phyloP scores from a whole-genome alignment of 176 grass and related monocot species.

The Lolium multiflorum region DNA sequence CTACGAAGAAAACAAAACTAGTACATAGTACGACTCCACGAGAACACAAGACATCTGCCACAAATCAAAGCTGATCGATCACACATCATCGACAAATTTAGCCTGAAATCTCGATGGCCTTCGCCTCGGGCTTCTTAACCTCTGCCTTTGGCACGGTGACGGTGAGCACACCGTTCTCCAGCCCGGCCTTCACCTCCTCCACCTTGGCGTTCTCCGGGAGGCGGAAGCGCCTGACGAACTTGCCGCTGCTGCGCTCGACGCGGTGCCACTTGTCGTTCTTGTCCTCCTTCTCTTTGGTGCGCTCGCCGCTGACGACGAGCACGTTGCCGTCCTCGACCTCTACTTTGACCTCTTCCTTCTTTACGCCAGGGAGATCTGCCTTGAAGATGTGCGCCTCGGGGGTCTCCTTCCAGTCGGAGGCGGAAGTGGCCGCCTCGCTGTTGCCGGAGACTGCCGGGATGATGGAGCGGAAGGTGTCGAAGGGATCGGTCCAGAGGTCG shows the following conservation, averaged over 20 bases:
- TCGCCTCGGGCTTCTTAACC: conserved; percentile 29
- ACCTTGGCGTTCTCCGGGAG: conserved; percentile 49
- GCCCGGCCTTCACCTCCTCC: conserved; percentile 48
- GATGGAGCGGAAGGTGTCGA: no score
- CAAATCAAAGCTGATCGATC: no score
- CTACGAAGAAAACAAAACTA: no score
- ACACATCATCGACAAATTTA: neutral
- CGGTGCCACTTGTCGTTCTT: conserved; percentile 54
- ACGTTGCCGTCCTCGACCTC: conserved; percentile 62
- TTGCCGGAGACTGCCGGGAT: no score
- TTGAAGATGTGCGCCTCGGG: neutral
- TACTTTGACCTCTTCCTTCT: conserved; percentile 23
- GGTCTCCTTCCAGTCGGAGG: no score
- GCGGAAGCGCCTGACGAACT: conserved; percentile 30
- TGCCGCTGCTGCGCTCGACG: conserved; percentile 51
- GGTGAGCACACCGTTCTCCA: conserved; percentile 66
- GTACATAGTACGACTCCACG: no score
- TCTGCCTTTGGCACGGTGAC: conserved; percentile 54
- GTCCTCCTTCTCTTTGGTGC: conserved; percentile 53
- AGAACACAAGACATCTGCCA: no score
- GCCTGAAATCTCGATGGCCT: conserved; percentile 43
- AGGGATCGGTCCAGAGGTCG: no score
- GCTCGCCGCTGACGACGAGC: conserved; percentile 57
- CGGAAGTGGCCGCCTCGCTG: no score
- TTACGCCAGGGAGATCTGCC: no score